Evolutionary conservation across 1,139 yeast species (phyloP).

Genomic region (Meyerozyma guilliermondii): DNA sequence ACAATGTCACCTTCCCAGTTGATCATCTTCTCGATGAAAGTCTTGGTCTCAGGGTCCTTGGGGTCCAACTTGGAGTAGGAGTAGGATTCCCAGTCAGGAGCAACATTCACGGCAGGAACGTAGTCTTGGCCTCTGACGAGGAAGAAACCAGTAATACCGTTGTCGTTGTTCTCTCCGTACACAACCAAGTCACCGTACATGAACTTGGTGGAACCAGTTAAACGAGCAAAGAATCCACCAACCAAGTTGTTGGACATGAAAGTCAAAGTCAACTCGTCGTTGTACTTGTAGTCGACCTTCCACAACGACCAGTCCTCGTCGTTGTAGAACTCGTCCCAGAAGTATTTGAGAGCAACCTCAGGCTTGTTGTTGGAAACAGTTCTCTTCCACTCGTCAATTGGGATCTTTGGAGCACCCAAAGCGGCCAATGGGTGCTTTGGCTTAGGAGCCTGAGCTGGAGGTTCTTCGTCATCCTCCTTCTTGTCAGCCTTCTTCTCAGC

Average conservation of each 20-base stretch:
- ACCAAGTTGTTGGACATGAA: constrained; percentile 98
- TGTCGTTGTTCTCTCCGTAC: constrained; percentile 97
- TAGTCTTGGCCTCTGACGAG: constrained; percentile 92
- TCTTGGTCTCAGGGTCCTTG: constrained; percentile 62
- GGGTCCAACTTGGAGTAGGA: constrained; percentile 63
- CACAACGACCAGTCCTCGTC: constrained; percentile 92
- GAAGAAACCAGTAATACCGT: constrained; percentile 95
- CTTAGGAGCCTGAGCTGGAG: constrained; percentile 48
- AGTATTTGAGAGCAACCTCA: constrained; percentile 90
- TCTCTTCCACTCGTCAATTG: constrained; percentile 95
- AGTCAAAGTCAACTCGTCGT: constrained; percentile 93
- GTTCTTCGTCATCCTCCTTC: constrained; percentile 30
- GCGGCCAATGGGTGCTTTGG: constrained; percentile 89
- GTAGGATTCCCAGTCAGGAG: constrained; percentile 98
- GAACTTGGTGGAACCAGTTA: constrained; percentile 86
- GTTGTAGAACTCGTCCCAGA: constrained; percentile 90
- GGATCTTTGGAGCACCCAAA: constrained; percentile 68
- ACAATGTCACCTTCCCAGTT: constrained; percentile 71
- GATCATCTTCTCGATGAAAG: constrained; percentile 68
- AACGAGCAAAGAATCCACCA: constrained; percentile 98
- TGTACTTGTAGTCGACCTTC: constrained; percentile 96
- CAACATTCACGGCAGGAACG: constrained; percentile 92
- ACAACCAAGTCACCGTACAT: constrained; percentile 92
- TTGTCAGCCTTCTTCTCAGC: constrained; percentile 33
- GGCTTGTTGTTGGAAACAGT: constrained; percentile 88